Evolutionary conservation across 768 basidiomycete genomes (phyloP), one percentile per base, ranked within the genome.

Genomic region (Russula earlei): DNA sequence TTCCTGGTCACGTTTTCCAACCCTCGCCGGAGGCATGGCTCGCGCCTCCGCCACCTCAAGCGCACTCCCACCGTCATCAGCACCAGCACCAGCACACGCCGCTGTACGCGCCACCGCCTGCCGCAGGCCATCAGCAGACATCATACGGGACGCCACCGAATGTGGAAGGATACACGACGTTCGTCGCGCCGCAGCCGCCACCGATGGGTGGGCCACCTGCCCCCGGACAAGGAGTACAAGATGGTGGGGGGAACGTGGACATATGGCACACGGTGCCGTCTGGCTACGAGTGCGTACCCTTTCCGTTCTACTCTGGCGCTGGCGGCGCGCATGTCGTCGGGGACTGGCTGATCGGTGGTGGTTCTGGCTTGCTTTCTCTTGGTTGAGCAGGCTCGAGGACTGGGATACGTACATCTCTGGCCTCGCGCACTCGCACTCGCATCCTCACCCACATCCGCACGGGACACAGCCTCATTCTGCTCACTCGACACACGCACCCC

Each of bases 341-440:
- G 44, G 44, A 54, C 27, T 55, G 54, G 46, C 54, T 55, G 54
- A 55, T 47, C 12, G 54, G 45, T 33, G 29, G 40, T 56, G 37
- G 14, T 43, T 49, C 4, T 40, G 17, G 40, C 25, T 52, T 9
- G 27, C 9, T 36, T 36, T 12, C 5, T 36, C 8, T n/a, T 27
- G 2, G 10, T 14, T 25, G 17, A 44, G 12, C 25, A 62, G 61
- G 54, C 47, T 60, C 40, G 59, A 56, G 31, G 61, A 62, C 14
- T 62, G 61, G 61, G 50, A 54, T 38, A 41, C 54, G 47, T 62
- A 62, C 49, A 52, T 62, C 19, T 52, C 58, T 5, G 54, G 61
- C 10, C 46, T 59, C 34, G 22, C 50, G 19, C 60, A 59, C 19
- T 31, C 54, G 37, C 51, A 58, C 9, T 8, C 52, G 19, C 24